These are phyloP conservation scores for Neocucurbitaria cava DNA, from an alignment of 2,329 filamentous ascomycete species.

Conservation along the genomic window DNA sequence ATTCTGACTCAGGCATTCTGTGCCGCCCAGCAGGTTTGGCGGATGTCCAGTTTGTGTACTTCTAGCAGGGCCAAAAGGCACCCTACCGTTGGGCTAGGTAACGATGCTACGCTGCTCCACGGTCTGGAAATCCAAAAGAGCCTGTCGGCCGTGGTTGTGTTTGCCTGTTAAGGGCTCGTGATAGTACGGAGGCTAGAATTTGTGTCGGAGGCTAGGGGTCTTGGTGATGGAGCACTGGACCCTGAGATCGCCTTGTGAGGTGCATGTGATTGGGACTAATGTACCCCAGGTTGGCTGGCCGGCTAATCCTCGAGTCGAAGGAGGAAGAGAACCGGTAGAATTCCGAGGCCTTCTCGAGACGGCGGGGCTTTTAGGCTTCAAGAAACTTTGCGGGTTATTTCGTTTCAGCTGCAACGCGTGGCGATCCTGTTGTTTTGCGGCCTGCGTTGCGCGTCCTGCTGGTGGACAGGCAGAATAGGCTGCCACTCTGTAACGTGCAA, in stretches of 20 bases:
- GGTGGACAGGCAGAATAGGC: conserved; percentile 14
- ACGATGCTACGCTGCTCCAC: conserved; percentile 4
- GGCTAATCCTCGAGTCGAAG: conserved; percentile 3
- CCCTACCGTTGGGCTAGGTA: conserved; percentile 2
- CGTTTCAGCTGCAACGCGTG: conserved; percentile 20
- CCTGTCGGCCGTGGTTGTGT: background rate
- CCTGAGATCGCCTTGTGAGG: conserved; percentile 30
- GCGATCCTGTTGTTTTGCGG: conserved; percentile 7
- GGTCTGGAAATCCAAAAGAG: conserved; percentile 1
- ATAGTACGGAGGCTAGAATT: conserved; percentile 34
- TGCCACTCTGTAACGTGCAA: conserved; percentile 8
- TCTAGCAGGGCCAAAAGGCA: conserved; percentile 4
- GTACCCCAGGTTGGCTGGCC: conserved; percentile 41
- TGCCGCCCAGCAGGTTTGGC: background rate
- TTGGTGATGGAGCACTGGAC: conserved; percentile 24
- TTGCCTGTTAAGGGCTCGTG: conserved; percentile 15
- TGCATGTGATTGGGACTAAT: conserved; percentile 39
- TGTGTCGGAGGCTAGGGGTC: conserved; percentile 26
- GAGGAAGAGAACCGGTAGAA: conserved; percentile 1
- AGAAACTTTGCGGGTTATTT: conserved; percentile 30
- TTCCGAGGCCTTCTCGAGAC: conserved; percentile 6
- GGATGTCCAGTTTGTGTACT: background rate
- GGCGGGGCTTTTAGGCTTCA: conserved; percentile 14
- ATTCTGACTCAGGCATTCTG: conserved; percentile 2
- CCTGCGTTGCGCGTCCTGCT: background rate